These are phyloP conservation scores for Aspergillus sp. DNA, from an alignment of 2,329 filamentous ascomycete genomes.

Conservation along the genomic window DNA sequence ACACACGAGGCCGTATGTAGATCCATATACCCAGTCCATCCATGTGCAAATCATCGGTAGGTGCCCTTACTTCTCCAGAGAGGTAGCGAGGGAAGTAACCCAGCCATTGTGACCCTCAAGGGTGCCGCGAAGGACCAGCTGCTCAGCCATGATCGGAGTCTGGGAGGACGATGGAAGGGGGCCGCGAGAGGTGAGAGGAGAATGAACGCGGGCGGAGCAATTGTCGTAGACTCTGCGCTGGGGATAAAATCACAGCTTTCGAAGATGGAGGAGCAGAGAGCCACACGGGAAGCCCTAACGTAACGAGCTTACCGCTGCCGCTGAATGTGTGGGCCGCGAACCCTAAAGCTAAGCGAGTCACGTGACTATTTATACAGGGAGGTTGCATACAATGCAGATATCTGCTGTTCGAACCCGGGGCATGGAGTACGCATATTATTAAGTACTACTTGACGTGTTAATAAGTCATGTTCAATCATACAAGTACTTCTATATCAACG, in stretches of 20 bases:
- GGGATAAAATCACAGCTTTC: constrained; percentile 39
- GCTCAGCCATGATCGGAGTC: constrained; percentile 72
- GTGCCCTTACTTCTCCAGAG: constrained; percentile 86
- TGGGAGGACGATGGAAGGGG: constrained; percentile 36
- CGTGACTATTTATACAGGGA: constrained; percentile 17
- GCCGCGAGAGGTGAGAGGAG: constrained; percentile 37
- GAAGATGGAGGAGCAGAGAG: constrained; percentile 34
- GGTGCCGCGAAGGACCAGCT: constrained; percentile 94
- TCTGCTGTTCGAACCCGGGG: no score
- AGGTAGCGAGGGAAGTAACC: constrained; percentile 98
- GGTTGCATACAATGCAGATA: not conserved
- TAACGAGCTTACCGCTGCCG: constrained; percentile 17
- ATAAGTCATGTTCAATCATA: not conserved
- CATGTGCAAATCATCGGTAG: constrained; percentile 12
- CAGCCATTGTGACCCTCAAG: constrained; percentile 99
- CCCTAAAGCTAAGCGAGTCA: constrained; percentile 37
- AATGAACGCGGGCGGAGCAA: constrained; percentile 42
- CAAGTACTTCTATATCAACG: not conserved
- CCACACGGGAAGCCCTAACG: constrained; percentile 28
- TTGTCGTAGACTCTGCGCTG: constrained; percentile 39
- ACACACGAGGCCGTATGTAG: constrained; percentile 8
- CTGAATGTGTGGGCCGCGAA: constrained; percentile 23
- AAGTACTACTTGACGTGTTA: not conserved
- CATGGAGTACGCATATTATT: no score
- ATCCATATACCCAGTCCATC: constrained; percentile 13